Conservation (phyloP, 1,139 yeast species). For the Meyerozyma athensensis region DNA sequence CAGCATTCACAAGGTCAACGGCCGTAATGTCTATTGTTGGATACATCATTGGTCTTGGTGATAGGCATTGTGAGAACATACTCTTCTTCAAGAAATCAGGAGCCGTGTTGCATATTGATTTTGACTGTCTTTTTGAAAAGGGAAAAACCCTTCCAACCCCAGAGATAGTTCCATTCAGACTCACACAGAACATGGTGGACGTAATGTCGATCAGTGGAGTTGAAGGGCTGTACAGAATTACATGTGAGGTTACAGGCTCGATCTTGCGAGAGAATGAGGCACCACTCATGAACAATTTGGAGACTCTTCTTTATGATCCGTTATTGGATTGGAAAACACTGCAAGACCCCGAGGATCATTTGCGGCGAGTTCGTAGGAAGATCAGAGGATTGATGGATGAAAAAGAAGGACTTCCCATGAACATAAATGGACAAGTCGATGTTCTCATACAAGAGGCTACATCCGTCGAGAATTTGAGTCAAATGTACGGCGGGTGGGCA, state of each 20-base stretch:
- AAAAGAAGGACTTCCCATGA: slow-evolving; percentile 79
- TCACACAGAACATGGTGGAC: slow-evolving; percentile 84
- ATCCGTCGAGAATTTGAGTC: slow-evolving; percentile 62
- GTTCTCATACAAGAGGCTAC: slow-evolving; percentile 82
- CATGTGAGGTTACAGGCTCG: slow-evolving; percentile 80
- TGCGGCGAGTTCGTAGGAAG: slow-evolving; percentile 70
- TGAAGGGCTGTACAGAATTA: slow-evolving; percentile 82
- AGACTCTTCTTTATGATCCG: slow-evolving; percentile 90
- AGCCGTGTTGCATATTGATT: slow-evolving; percentile 86
- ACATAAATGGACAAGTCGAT: slow-evolving; percentile 91
- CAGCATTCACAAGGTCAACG: slow-evolving; percentile 67
- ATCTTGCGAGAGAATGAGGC: slow-evolving; percentile 77
- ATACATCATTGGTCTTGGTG: slow-evolving; percentile 85
- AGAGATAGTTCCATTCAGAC: slow-evolving; percentile 89
- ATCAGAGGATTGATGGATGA: slow-evolving; percentile 76
- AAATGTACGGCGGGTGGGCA: slow-evolving; percentile 96
- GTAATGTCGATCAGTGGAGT: slow-evolving; percentile 89
- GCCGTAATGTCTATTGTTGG: slow-evolving; percentile 99
- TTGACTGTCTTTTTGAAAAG: slow-evolving; percentile 91
- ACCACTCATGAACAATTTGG: slow-evolving; percentile 86
- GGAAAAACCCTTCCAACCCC: slow-evolving; percentile 71
- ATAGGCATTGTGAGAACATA: slow-evolving; percentile 91
- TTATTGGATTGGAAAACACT: slow-evolving; percentile 64
- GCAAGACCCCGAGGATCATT: slow-evolving; percentile 60
- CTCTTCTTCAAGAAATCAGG: slow-evolving; percentile 73